phyloP scores from a whole-genome alignment of 306 rosid genomes.

The Cicer judaicum region DNA sequence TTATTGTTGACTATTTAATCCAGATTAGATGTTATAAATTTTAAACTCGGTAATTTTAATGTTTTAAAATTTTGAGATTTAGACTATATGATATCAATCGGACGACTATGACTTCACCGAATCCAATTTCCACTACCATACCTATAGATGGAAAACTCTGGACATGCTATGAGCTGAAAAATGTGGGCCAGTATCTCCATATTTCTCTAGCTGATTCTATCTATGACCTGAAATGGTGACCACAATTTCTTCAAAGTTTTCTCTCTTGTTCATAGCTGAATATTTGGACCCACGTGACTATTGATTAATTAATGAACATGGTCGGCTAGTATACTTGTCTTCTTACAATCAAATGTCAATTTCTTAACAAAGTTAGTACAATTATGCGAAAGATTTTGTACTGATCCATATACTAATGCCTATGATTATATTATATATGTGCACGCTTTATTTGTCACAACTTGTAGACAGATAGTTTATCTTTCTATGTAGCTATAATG shows the following conservation, averaged over 20 bases:
- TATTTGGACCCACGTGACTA: conserved; percentile 42
- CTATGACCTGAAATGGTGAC: conserved; percentile 13
- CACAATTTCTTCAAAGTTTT: conserved; percentile 16
- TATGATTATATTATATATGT: conserved; percentile 20
- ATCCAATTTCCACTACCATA: neutral
- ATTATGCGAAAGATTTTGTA: neutral
- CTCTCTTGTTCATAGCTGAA: conserved; percentile 9
- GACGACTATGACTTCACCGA: too few relatives aligned
- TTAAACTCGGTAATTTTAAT: too few relatives aligned
- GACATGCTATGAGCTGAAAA: neutral
- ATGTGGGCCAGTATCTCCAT: conserved; percentile 8
- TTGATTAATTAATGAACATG: conserved; percentile 37
- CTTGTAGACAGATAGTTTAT: conserved; percentile 32
- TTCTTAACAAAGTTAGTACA: conserved; percentile 12
- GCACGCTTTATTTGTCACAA: conserved; percentile 40
- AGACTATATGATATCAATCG: too few relatives aligned
- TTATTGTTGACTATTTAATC: too few relatives aligned
- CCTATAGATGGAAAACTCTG: conserved; percentile 1
- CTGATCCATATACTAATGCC: conserved; percentile 23
- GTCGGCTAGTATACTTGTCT: conserved; percentile 39
- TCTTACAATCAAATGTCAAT: conserved; percentile 20
- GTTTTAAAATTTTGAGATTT: too few relatives aligned
- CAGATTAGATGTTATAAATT: too few relatives aligned
- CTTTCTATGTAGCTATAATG: conserved; percentile 6
- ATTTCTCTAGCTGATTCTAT: conserved; percentile 14